Evolutionary conservation across 2,329 filamentous ascomycete genomes (phyloP).

Genomic region (Blumeria graminis): DNA sequence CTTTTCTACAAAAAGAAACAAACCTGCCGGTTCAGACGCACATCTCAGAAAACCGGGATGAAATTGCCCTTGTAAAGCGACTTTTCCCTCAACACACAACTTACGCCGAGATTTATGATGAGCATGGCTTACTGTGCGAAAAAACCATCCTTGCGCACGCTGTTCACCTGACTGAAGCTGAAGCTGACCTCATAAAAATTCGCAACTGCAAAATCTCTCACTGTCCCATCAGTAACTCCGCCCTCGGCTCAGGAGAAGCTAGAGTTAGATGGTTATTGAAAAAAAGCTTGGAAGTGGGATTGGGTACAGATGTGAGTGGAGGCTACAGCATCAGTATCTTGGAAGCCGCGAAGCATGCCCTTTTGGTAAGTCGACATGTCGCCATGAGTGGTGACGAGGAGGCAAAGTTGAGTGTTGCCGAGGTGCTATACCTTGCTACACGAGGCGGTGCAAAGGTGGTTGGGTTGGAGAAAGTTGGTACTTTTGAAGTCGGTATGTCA

Average conservation of each 20-base stretch:
- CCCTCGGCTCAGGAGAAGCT: slow-evolving; percentile 56
- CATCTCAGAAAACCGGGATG: slow-evolving; percentile 57
- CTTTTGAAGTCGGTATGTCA: slow-evolving; percentile 65
- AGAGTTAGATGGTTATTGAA: slow-evolving; percentile 52
- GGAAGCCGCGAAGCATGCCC: slow-evolving; percentile 60
- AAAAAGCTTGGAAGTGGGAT: slow-evolving; percentile 50
- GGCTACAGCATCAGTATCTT: slow-evolving; percentile 67
- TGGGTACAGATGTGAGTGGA: slow-evolving; percentile 80
- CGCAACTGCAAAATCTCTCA: slow-evolving; percentile 49
- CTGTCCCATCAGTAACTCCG: slow-evolving; percentile 70
- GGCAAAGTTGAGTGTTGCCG: slow-evolving; percentile 54
- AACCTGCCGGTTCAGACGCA: slow-evolving; percentile 64
- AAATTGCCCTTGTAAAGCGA: slow-evolving; percentile 44
- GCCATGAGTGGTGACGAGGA: slow-evolving; percentile 28
- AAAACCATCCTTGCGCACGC: slow-evolving; percentile 71
- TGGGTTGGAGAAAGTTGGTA: slow-evolving; percentile 50
- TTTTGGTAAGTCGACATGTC: slow-evolving; percentile 51
- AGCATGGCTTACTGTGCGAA: slow-evolving; percentile 38
- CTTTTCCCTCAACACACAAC: slow-evolving; percentile 39
- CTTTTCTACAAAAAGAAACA: slow-evolving; percentile 34
- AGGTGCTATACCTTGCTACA: slow-evolving; percentile 70
- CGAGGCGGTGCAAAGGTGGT: slow-evolving; percentile 67
- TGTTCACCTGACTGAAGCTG: slow-evolving; percentile 45
- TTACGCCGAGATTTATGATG: slow-evolving; percentile 66
- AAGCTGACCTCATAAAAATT: slow-evolving; percentile 37